Evolutionary conservation across 306 rosid species (phyloP), one percentile per base, ranked within the genome.

Genomic region (Quercus gilva): DNA sequence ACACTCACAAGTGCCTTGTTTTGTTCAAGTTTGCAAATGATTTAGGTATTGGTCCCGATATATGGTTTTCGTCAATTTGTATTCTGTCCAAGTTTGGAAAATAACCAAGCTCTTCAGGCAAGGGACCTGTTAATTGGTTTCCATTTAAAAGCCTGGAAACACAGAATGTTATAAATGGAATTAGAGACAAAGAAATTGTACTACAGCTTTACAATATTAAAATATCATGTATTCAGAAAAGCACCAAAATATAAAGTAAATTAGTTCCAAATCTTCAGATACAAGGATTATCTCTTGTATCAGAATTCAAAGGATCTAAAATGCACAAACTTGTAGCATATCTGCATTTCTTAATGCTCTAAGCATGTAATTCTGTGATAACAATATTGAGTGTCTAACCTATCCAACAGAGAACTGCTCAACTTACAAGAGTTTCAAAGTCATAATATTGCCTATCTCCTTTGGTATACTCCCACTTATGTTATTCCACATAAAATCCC

Each of bases 401-500:
- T 57, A 55, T 57, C 75, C 14, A 68, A 51, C 60, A 73, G 26
- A 73, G 45, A 20, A 75, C 74, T 69, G 74, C 51, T 76, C 13
- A 61, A 88, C 97, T 91, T 91, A 94, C 99, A 94, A 80, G 74
- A 92, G 97, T 77, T 31, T 5, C 87, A 94, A 77, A 75, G 90
- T 69, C 65, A 41, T 88, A 80, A 94, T 86, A 74, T 91, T 86
- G 83, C 97, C 97, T 35, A 94, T 84, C 85, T 91, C 94, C 89
- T 87, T 77, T 2, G 99, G 99, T 77, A 94, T 92, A 60, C 84
- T 89, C 72, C 99, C 99, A 80, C 60, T 87, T 74, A 94, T 78
- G 0, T 85, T 1, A 82, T 92, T 94, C 99, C 97, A 94, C 99
- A 94, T 94, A 76, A 94, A 88, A 85, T 91, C 89, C 94, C 99